phyloP scores from a whole-genome alignment of 768 basidiomycete species.

The Tylopilus plumbeoviolaceoides region DNA sequence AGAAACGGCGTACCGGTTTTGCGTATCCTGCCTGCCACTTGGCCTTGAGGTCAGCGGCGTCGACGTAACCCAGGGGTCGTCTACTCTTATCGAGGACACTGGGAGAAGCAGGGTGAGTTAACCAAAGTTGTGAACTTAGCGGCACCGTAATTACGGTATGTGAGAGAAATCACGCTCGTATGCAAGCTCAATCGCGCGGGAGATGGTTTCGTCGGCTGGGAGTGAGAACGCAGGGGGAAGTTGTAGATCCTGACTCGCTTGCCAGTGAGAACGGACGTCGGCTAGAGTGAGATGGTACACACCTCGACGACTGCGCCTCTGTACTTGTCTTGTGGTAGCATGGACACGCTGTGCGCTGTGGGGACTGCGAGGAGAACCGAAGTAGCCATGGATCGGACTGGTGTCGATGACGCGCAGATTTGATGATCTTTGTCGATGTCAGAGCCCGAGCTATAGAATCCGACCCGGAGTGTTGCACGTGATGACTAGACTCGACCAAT shows the following conservation, averaged over 20 bases:
- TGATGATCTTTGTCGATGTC: too few relatives aligned
- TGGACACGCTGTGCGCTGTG: background rate
- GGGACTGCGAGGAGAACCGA: background rate
- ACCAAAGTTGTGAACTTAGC: background rate
- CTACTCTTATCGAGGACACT: conserved; percentile 75
- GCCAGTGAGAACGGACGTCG: background rate
- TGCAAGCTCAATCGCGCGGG: conserved; percentile 77
- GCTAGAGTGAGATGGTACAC: background rate
- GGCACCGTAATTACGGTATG: conserved; percentile 60
- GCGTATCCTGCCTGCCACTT: conserved; percentile 75
- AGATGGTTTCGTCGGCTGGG: conserved; percentile 64
- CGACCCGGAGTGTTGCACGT: too few relatives aligned
- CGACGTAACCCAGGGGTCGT: conserved; percentile 80
- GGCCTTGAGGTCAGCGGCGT: conserved; percentile 68
- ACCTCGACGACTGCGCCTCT: conserved; percentile 92
- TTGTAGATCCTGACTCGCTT: conserved; percentile 51
- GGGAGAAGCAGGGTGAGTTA: background rate
- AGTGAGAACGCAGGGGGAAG: conserved; percentile 85
- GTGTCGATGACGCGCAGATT: background rate
- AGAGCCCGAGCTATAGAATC: too few relatives aligned
- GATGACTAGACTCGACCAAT: background rate
- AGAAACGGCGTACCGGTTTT: conserved; percentile 52
- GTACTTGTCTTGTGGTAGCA: conserved; percentile 50
- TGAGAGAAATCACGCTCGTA: conserved; percentile 95
- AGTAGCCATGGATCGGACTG: background rate